These are phyloP conservation scores for Linnemannia exigua DNA, from an alignment of 192 early-diverging fungal genomes.

Conservation along the genomic window DNA sequence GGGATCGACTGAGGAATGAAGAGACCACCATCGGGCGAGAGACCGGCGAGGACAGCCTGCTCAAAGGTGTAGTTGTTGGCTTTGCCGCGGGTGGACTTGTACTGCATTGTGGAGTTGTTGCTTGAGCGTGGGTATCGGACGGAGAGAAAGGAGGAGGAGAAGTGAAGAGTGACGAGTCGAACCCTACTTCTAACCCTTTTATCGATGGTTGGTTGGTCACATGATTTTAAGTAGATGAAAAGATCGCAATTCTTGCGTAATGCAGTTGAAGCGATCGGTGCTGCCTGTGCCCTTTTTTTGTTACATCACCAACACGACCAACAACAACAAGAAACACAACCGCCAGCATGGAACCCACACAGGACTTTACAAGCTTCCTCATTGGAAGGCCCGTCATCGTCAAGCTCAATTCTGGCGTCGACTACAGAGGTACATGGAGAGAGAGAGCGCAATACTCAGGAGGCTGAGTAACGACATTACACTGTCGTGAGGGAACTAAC, in stretches of 20 bases:
- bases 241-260: not conserved
- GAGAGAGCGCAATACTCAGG: not conserved
- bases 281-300: not conserved
- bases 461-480: not conserved
- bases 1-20: conserved; percentile 93
- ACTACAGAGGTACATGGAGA: conserved; percentile 84
- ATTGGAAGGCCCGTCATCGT: conserved; percentile 91
- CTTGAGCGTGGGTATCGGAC: not conserved
- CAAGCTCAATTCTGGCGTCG: conserved; percentile 95
- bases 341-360: conserved; percentile 72
- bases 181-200: not conserved
- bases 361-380: conserved; percentile 90
- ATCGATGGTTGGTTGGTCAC: not conserved
- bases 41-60: conserved; percentile 92
- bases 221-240: not conserved
- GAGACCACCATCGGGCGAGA: conserved; percentile 94
- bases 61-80: conserved; percentile 82
- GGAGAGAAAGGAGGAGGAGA: not conserved
- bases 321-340: conserved; percentile 39
- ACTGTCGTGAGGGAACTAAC: not conserved
- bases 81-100: conserved; percentile 91
- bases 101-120: conserved; percentile 79
- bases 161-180: not conserved
- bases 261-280: not conserved
- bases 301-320: not conserved